Percentiles rank a stretch among this genome's conserved stretches.
Conservation (phyloP, 352 stramenopile genomes). For the Pythium volutum region DNA sequence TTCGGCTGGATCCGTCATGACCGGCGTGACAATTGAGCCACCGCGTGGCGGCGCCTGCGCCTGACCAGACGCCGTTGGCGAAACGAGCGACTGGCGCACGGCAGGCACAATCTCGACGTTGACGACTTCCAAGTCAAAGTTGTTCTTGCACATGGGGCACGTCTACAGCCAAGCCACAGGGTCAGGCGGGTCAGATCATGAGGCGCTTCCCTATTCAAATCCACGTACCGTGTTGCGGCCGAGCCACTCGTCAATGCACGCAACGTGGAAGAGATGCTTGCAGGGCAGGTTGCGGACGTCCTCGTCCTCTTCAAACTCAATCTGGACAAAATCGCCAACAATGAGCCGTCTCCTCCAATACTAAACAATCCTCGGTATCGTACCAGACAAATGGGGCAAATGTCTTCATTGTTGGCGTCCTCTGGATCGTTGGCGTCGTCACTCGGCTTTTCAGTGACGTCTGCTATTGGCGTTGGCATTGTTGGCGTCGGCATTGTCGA, state of each 20-base stretch:
- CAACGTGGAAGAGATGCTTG: constrained; percentile 87
- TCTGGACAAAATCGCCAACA: constrained; percentile 23
- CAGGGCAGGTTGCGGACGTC: constrained; percentile 78
- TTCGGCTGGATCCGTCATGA: background rate
- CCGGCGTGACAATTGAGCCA: constrained; percentile 44
- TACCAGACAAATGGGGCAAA: constrained; percentile 77
- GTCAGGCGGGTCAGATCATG: too few species aligned
- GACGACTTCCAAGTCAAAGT: constrained; percentile 56
- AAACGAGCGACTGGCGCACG: background rate
- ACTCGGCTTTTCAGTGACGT: background rate
- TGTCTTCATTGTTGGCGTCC: constrained; percentile 42
- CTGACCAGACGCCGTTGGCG: background rate
- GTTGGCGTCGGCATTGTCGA: background rate
- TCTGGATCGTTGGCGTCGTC: constrained; percentile 2
- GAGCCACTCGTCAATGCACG: constrained; percentile 90
- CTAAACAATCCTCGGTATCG: background rate
- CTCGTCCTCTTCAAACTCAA: constrained; percentile 75
- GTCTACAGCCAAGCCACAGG: constrained; percentile 28
- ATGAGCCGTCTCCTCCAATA: too few species aligned
- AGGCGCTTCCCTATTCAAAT: background rate
- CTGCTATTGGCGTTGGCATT: background rate
- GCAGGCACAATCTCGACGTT: constrained; percentile 36
- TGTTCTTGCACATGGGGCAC: constrained; percentile 84
- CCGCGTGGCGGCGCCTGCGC: constrained; percentile 20
- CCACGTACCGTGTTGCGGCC: constrained; percentile 72